A percentile compares a stretch with the other conserved stretches of the same genome.
These are phyloP conservation scores for Gomphus bonarii DNA, from an alignment of 1,284 basidiomycete species.

Conservation along the genomic window DNA sequence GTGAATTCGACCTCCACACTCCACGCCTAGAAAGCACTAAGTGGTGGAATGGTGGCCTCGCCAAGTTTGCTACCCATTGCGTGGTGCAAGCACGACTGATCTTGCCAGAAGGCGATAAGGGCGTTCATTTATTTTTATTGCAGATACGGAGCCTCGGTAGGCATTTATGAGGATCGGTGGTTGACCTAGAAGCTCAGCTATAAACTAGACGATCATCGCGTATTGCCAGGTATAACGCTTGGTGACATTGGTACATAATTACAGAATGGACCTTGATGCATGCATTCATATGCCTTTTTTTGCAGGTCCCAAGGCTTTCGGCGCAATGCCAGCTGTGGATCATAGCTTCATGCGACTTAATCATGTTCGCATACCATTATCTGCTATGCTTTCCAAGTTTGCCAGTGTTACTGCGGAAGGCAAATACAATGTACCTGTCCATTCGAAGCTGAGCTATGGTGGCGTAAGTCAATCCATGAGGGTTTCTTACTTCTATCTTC, in stretches of 20 bases:
- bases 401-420: conserved; percentile 61
- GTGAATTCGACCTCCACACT: conserved; percentile 69
- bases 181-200: background rate
- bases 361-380: conserved; percentile 62
- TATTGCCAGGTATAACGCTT: conserved; percentile 54
- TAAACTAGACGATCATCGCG: conserved; percentile 43
- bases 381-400: conserved; percentile 70
- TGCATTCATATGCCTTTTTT: background rate
- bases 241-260: conserved; percentile 58
- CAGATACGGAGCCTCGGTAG: conserved; percentile 53
- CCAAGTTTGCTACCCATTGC: conserved; percentile 68
- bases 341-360: conserved; percentile 67
- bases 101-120: conserved; percentile 51
- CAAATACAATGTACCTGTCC: conserved; percentile 57
- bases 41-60: conserved; percentile 76
- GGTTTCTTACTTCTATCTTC: background rate
- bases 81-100: conserved; percentile 72
- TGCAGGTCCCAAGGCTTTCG: conserved; percentile 54
- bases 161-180: background rate
- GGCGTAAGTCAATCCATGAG: conserved; percentile 38
- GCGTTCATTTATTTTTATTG: conserved; percentile 72
- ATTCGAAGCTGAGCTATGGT: conserved; percentile 68
- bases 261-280: background rate
- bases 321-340: conserved; percentile 45
- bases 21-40: conserved; percentile 71